A percentile compares a stretch with the other conserved stretches of the same genome.
These are phyloP conservation scores for Hysterium pulicare DNA, from an alignment of 2,329 filamentous ascomycete species.

Conservation along the genomic window DNA sequence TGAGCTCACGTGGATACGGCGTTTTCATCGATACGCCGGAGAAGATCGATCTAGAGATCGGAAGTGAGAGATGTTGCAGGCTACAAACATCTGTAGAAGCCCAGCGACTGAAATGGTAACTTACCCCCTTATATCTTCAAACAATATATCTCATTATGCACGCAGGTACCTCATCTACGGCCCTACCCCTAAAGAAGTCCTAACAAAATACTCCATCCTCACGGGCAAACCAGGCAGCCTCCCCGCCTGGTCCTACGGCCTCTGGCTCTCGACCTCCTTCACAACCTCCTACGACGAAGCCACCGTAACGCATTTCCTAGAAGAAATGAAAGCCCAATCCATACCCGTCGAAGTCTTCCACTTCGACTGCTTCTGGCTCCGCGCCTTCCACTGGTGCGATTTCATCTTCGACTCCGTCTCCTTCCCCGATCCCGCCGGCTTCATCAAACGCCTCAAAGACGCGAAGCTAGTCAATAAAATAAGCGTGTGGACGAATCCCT, in stretches of 20 bases:
- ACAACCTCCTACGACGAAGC: constrained; percentile 69
- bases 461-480: constrained; percentile 59
- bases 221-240: constrained; percentile 64
- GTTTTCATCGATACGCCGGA: constrained; percentile 71
- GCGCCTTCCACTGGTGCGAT: constrained; percentile 71
- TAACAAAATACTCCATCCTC: constrained; percentile 63
- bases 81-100: constrained; percentile 67
- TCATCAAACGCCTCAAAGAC: constrained; percentile 62
- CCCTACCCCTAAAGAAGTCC: constrained; percentile 66
- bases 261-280: constrained; percentile 75
- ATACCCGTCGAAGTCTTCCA: constrained; percentile 71
- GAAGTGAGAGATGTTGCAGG: constrained; percentile 68
- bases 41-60: constrained; percentile 68
- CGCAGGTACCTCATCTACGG: constrained; percentile 65
- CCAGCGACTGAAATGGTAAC: constrained; percentile 63
- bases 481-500: constrained; percentile 75
- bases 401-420: constrained; percentile 66
- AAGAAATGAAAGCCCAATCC: constrained; percentile 63
- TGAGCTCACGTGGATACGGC: constrained; percentile 71
- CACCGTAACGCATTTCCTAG: constrained; percentile 65
- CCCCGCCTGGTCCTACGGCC: constrained; percentile 71
- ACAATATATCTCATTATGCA: neutral
- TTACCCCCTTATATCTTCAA: neutral
- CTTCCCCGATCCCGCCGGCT: constrained; percentile 65
- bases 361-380: constrained; percentile 77